Conservation (phyloP, 176 grass and related monocot genomes). For the Rhynchospora tenuis region DNA sequence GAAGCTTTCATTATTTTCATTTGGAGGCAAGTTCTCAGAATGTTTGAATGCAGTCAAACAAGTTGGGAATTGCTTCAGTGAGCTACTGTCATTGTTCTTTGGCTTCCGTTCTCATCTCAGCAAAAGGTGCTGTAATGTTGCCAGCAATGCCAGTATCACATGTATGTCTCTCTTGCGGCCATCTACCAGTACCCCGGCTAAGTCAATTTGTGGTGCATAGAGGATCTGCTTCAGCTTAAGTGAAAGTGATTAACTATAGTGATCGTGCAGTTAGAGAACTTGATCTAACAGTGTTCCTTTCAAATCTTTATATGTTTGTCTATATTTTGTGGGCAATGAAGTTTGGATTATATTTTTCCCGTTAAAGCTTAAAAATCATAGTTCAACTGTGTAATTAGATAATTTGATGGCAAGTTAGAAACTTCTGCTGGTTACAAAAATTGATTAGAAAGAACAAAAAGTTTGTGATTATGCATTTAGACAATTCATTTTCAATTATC, state of each 20-base stretch:
- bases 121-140: not conserved
- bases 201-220: not conserved
- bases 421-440: not conserved
- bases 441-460: not conserved
- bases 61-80: not conserved
- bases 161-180: conserved; percentile 5
- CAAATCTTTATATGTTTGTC: not conserved
- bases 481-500: not conserved
- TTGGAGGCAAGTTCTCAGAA: not conserved
- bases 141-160: not conserved
- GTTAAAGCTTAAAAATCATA: not conserved
- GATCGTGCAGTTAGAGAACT: not conserved
- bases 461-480: not conserved
- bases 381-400: not conserved
- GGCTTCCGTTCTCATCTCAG: not conserved
- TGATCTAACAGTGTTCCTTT: not conserved
- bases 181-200: not conserved
- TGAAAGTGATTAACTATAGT: not conserved
- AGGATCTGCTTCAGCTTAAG: not conserved
- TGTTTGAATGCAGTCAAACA: not conserved
- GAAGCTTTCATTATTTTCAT: not conserved
- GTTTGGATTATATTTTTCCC: not conserved
- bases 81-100: not conserved
- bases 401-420: not conserved
- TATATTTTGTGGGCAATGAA: too few species aligned